Evolutionary conservation across 345 rosid genomes (phyloP).

Genomic region (Acer yangbiense): DNA sequence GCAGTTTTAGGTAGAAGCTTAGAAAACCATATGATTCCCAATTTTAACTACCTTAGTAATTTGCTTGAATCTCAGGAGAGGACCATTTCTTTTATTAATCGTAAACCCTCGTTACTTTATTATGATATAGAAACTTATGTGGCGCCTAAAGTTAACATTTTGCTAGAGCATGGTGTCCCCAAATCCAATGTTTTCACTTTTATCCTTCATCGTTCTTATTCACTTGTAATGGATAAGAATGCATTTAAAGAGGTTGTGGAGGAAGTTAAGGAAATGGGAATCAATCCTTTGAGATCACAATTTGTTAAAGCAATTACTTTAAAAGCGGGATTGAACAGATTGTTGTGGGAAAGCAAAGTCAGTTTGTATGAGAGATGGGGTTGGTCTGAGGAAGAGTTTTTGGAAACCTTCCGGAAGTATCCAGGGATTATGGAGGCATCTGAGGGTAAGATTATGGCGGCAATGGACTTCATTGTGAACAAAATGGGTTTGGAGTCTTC

Average conservation of each 20-base stretch:
- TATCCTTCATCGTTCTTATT: not conserved
- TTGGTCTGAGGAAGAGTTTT: too few relatives aligned
- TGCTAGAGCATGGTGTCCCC: conserved; percentile 20
- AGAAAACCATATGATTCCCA: conserved; percentile 15
- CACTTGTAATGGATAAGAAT: not conserved
- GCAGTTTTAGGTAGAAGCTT: not conserved
- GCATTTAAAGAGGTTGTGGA: conserved; percentile 14
- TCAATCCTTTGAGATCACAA: conserved; percentile 13
- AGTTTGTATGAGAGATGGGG: too few relatives aligned
- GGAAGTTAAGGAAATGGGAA: conserved; percentile 26
- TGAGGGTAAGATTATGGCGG: conserved; percentile 14
- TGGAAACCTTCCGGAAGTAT: too few relatives aligned
- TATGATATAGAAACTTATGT: not conserved
- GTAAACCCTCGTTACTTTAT: not conserved
- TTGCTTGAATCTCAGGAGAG: not conserved
- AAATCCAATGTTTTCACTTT: not conserved
- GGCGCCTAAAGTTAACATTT: not conserved
- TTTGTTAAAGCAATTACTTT: conserved; percentile 26
- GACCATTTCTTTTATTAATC: not conserved
- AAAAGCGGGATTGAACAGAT: not conserved
- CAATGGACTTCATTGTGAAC: conserved; percentile 27
- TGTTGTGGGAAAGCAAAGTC: too few relatives aligned
- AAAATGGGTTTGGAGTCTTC: conserved; percentile 21
- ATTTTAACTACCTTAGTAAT: conserved; percentile 5
- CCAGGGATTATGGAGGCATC: too few relatives aligned